These are phyloP conservation scores for Crepidotus variabilis DNA, from an alignment of 768 basidiomycete genomes.

Conservation along the genomic window DNA sequence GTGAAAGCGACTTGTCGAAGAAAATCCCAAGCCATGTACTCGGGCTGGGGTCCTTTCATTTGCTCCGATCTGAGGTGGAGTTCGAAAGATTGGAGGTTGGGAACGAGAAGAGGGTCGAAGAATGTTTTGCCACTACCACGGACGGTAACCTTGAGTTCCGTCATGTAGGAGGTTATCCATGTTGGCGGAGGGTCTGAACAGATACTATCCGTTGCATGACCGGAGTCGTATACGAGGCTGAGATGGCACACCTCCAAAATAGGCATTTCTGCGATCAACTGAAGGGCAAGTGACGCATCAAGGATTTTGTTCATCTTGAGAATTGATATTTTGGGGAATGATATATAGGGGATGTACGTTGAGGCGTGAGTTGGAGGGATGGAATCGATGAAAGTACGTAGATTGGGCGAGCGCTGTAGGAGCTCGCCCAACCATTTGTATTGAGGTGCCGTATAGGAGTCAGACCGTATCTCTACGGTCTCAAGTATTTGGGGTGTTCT, in stretches of 20 bases:
- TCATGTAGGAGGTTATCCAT: not conserved
- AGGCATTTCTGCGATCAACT: slow-evolving; percentile 3
- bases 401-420: slow-evolving; percentile 1
- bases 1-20: not conserved
- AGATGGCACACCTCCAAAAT: not conserved
- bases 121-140: not conserved
- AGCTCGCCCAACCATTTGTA: slow-evolving; percentile 1
- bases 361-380: not conserved
- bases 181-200: too few relatives aligned
- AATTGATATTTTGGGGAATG: slow-evolving; percentile 1
- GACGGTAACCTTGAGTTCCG: slow-evolving; percentile 1
- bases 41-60: not conserved
- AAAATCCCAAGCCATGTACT: not conserved
- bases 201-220: not conserved
- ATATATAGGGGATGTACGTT: not conserved
- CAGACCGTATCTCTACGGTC: not conserved
- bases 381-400: slow-evolving; percentile 1
- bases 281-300: not conserved
- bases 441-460: not conserved
- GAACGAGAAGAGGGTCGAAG: not conserved
- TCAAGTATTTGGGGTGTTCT: slow-evolving; percentile 1
- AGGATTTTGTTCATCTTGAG: slow-evolving; percentile 1
- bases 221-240: slow-evolving; percentile 1
- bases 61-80: not conserved
- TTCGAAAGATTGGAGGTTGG: slow-evolving; percentile 3